Percentiles rank a stretch among this genome's conserved stretches.
These are phyloP conservation scores for Sisymbrium irio DNA, from an alignment of 345 rosid genomes.

Conservation along the genomic window DNA sequence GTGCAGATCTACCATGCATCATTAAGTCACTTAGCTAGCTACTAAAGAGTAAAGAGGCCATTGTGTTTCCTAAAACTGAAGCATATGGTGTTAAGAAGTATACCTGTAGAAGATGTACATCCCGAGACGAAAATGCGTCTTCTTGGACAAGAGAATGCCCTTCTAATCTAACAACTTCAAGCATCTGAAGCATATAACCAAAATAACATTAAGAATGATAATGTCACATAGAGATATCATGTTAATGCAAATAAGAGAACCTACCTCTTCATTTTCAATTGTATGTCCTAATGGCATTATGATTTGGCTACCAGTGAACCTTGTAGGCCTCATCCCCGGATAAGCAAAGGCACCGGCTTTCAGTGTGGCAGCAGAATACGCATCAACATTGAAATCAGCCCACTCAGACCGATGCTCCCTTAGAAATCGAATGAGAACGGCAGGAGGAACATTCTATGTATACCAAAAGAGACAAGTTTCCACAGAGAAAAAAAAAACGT, in stretches of 20 bases:
- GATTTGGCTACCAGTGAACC: conserved; percentile 92
- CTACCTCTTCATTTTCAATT: conserved; percentile 93
- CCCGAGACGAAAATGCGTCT: conserved; percentile 84
- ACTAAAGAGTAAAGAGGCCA: neutral
- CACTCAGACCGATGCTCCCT: conserved; percentile 98
- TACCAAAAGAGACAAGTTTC: neutral
- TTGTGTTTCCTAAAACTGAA: no score
- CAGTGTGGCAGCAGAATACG: conserved; percentile 86
- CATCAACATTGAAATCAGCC: conserved; percentile 99
- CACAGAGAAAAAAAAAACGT: neutral
- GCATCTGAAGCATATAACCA: conserved; percentile 48
- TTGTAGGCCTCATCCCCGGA: conserved; percentile 90
- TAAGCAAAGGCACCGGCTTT: conserved; percentile 75
- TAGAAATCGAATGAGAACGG: conserved; percentile 82
- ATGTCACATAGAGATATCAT: neutral
- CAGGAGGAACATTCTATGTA: conserved; percentile 85
- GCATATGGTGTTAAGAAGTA: neutral
- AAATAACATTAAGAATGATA: neutral
- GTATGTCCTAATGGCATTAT: conserved; percentile 99
- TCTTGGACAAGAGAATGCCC: conserved; percentile 92
- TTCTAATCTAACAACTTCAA: conserved; percentile 91
- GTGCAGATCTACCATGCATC: conserved; percentile 65
- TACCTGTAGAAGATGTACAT: conserved; percentile 96
- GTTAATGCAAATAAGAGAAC: neutral
- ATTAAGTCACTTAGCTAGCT: neutral